Evolutionary conservation across 495 filamentous ascomycete species (phyloP).

Genomic region (Penicillium bovifimosum): DNA sequence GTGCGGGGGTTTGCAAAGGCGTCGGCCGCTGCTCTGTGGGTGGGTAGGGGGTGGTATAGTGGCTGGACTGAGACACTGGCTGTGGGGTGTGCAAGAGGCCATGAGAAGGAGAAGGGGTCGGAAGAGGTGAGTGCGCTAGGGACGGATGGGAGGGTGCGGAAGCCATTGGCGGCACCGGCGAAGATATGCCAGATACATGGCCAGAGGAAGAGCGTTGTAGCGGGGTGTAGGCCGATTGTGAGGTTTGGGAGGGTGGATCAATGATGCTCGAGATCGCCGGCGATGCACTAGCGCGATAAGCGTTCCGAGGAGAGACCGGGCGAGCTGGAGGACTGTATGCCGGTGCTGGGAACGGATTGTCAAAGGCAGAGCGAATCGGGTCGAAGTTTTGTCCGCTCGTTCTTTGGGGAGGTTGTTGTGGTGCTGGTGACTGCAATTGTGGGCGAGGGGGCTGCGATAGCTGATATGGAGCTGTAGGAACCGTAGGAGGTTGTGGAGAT

Average conservation of each 20-base stretch:
- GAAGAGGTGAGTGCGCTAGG: conserved; percentile 26
- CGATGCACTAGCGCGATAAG: conserved; percentile 72
- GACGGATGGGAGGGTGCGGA: conserved; percentile 23
- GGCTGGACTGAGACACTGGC: conserved; percentile 17
- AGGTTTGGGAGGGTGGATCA: conserved; percentile 57
- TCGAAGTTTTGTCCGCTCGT: conserved; percentile 80
- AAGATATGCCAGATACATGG: conserved; percentile 27
- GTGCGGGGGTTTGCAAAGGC: conserved; percentile 19
- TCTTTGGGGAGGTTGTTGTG: conserved; percentile 28
- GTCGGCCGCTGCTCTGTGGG: conserved; percentile 18
- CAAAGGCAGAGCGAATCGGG: conserved; percentile 67
- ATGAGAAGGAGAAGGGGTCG: conserved; percentile 22
- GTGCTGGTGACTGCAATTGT: conserved; percentile 38
- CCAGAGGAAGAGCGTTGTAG: conserved; percentile 30
- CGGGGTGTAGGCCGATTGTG: conserved; percentile 25
- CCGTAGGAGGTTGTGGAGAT: conserved; percentile 18
- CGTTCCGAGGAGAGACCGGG: conserved; percentile 29
- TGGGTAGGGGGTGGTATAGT: conserved; percentile 28
- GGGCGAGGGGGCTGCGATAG: conserved; percentile 29
- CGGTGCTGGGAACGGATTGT: conserved; percentile 54
- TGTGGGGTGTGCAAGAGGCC: conserved; percentile 20
- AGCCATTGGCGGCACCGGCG: conserved; percentile 24
- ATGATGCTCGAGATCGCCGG: conserved; percentile 87
- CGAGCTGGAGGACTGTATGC: conserved; percentile 40
- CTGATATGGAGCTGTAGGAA: conserved; percentile 17